phyloP scores from a whole-genome alignment of 2,329 filamentous ascomycete species.

The Diaporthe vaccinii region DNA sequence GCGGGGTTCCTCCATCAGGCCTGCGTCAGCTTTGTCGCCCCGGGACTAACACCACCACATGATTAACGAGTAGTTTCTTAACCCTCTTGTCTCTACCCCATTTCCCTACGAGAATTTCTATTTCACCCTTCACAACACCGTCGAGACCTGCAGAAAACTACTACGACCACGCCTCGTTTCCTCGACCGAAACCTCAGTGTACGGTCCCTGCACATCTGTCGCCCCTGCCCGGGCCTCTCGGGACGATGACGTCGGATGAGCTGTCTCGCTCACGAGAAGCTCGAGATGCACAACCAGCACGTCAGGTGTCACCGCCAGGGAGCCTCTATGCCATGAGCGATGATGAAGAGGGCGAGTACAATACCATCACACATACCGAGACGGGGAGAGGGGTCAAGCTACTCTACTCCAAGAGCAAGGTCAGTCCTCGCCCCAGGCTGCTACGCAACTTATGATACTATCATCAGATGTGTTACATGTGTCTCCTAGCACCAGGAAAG shows the following conservation, averaged over 20 bases:
- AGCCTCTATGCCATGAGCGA: conserved; percentile 98
- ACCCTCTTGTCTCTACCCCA: background rate
- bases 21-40: conserved; percentile 31
- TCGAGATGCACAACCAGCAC: conserved; percentile 47
- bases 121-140: background rate
- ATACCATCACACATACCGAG: conserved; percentile 87
- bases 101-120: background rate
- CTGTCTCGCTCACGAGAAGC: conserved; percentile 29
- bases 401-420: conserved; percentile 97
- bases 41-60: conserved; percentile 31
- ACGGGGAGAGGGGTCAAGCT: conserved; percentile 90
- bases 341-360: conserved; percentile 95
- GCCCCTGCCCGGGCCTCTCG: conserved; percentile 11
- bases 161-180: background rate
- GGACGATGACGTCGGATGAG: conserved; percentile 51
- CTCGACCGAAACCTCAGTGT: background rate
- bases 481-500: background rate
- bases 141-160: background rate
- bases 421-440: conserved; percentile 49
- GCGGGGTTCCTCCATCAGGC: conserved; percentile 26
- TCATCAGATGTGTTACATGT: background rate
- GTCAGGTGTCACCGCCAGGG: conserved; percentile 78
- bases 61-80: conserved; percentile 14
- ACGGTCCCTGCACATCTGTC: conserved; percentile 1
- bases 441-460: background rate